Evolutionary conservation across 352 stramenopile species (phyloP).

Genomic region (Globisporangium camurandrum): DNA sequence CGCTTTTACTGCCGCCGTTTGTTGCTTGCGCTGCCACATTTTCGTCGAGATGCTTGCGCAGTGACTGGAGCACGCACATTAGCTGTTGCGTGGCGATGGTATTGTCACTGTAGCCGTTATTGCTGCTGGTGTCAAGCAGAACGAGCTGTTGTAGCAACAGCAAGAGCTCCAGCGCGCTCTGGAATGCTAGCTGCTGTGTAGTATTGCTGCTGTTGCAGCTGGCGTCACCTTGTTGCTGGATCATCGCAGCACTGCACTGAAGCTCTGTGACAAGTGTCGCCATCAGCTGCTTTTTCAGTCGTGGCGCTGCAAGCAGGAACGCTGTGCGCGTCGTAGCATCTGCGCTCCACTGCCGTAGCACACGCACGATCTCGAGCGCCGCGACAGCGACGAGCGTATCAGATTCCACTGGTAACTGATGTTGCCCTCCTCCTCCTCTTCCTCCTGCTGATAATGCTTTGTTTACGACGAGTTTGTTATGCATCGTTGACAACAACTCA

Average conservation of each 20-base stretch:
- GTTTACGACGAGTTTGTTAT: background rate
- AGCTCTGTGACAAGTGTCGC: background rate
- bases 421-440: background rate
- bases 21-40: background rate
- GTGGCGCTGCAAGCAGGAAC: background rate
- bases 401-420: no score
- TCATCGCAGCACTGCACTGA: background rate
- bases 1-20: background rate
- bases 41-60: background rate
- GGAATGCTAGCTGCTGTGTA: background rate
- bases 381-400: background rate
- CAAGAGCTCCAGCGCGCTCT: background rate
- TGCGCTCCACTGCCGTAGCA: constrained; percentile 8
- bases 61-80: background rate
- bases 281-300: background rate
- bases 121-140: background rate
- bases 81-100: background rate
- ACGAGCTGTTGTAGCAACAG: constrained; percentile 1
- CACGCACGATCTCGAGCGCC: constrained; percentile 1
- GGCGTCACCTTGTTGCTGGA: background rate
- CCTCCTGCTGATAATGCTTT: background rate
- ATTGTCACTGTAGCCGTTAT: background rate
- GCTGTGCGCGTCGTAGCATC: background rate
- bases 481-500: background rate
- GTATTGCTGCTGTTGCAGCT: background rate